phyloP scores from a whole-genome alignment of 2,329 filamentous ascomycete genomes.

The Monosporascus cannonballus region DNA sequence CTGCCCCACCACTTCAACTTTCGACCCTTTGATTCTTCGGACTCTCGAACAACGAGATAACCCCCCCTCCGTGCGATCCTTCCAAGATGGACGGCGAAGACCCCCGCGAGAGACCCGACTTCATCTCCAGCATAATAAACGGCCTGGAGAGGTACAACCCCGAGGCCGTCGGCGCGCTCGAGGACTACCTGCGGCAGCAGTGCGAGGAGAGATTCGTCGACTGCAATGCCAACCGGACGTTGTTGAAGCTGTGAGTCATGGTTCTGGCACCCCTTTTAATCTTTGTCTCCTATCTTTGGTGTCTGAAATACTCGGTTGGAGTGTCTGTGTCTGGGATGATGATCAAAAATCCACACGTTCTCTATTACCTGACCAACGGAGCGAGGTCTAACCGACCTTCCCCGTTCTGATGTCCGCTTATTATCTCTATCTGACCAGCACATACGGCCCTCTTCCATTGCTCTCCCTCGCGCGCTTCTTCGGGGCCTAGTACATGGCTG shows the following conservation, averaged over 20 bases:
- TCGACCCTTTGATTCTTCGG: slow-evolving; percentile 7
- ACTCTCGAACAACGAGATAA: too few relatives aligned
- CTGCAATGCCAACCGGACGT: slow-evolving; percentile 91
- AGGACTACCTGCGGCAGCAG: slow-evolving; percentile 90
- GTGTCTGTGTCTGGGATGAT: slow-evolving; percentile 49
- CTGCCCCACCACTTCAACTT: slow-evolving; percentile 24
- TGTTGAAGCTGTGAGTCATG: slow-evolving; percentile 87
- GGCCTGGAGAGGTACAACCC: slow-evolving; percentile 98
- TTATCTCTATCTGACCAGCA: slow-evolving; percentile 68
- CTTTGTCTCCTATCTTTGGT: slow-evolving; percentile 9
- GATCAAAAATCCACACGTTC: slow-evolving; percentile 80
- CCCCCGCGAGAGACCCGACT: slow-evolving; percentile 83
- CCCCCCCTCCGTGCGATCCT: slow-evolving; percentile 17
- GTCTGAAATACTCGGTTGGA: slow-evolving; percentile 9
- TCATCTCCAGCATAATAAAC: slow-evolving; percentile 90
- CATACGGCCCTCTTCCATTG: neutral
- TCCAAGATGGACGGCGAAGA: slow-evolving; percentile 68
- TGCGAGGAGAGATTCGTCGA: slow-evolving; percentile 94
- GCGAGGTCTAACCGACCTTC: slow-evolving; percentile 50
- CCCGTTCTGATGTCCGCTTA: slow-evolving; percentile 61
- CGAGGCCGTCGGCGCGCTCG: slow-evolving; percentile 87
- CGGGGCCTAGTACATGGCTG: too few relatives aligned
- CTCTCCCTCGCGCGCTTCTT: neutral
- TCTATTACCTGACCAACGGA: slow-evolving; percentile 86
- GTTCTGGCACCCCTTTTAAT: slow-evolving; percentile 6